Evolutionary conservation across 2,329 filamentous ascomycete genomes (phyloP).

Genomic region (Colletotrichum plurivorum): DNA sequence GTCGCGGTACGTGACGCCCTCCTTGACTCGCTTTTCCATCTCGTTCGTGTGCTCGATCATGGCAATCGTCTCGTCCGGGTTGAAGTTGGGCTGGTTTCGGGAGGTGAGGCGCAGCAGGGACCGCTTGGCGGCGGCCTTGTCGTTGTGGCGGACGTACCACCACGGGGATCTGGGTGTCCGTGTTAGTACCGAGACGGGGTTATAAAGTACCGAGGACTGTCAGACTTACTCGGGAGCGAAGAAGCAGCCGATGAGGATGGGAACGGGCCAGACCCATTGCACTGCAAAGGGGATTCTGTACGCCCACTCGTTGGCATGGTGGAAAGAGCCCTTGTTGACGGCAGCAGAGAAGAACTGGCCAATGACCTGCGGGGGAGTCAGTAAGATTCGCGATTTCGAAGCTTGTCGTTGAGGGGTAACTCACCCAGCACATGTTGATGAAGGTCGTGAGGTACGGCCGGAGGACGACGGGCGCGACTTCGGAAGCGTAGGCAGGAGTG

Average conservation of each 20-base stretch:
- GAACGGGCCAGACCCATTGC: constrained; percentile 67
- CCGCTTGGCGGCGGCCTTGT: constrained; percentile 55
- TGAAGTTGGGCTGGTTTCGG: constrained; percentile 54
- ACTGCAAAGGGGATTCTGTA: constrained; percentile 66
- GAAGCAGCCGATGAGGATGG: constrained; percentile 58
- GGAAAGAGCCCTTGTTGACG: constrained; percentile 60
- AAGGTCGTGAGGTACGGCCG: constrained; percentile 68
- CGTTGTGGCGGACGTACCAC: constrained; percentile 63
- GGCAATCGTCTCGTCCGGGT: constrained; percentile 63
- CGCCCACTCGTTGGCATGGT: constrained; percentile 59
- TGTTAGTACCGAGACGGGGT: constrained; percentile 1
- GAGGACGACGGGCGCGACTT: constrained; percentile 63
- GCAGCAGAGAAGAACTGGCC: constrained; percentile 67
- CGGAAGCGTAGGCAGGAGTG: constrained; percentile 67
- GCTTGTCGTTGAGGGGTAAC: background rate
- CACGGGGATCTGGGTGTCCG: constrained; percentile 58
- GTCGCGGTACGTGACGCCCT: constrained; percentile 62
- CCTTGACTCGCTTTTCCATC: constrained; percentile 59
- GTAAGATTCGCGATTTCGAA: background rate
- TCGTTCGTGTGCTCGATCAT: constrained; percentile 70
- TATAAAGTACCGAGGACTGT: background rate
- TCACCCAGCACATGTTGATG: constrained; percentile 69
- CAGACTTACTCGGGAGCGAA: constrained; percentile 62
- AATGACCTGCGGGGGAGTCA: constrained; percentile 50
- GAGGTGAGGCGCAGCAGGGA: constrained; percentile 59